These are phyloP conservation scores for Hypomontagnella submonticulosa DNA, from an alignment of 495 filamentous ascomycete species.

Conservation along the genomic window DNA sequence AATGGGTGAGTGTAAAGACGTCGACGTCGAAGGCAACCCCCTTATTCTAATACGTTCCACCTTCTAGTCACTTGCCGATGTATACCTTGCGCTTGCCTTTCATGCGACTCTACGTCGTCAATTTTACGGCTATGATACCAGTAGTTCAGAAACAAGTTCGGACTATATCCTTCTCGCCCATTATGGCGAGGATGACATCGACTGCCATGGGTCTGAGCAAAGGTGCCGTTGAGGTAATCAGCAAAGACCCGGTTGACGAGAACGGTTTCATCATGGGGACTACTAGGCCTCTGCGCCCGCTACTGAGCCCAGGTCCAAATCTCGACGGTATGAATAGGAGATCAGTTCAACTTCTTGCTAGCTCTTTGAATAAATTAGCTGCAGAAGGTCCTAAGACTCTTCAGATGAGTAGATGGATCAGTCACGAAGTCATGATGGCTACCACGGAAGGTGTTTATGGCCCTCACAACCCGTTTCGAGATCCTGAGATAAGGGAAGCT, in stretches of 20 bases:
- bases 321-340: slow-evolving; percentile 38
- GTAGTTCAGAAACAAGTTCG: slow-evolving; percentile 26
- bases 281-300: background rate
- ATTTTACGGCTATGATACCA: slow-evolving; percentile 25
- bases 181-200: background rate
- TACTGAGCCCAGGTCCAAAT: slow-evolving; percentile 24
- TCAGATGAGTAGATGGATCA: slow-evolving; percentile 17
- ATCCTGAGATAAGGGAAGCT: slow-evolving; percentile 9
- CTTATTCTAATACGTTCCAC: background rate
- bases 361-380: too few relatives aligned
- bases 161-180: slow-evolving; percentile 15
- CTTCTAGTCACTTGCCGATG: slow-evolving; percentile 21
- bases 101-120: slow-evolving; percentile 33
- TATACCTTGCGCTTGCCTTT: slow-evolving; percentile 38
- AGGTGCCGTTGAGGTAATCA: slow-evolving; percentile 16
- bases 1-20: too few relatives aligned
- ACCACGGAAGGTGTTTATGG: slow-evolving; percentile 30
- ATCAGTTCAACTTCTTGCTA: slow-evolving; percentile 30
- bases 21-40: background rate
- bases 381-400: slow-evolving; percentile 15
- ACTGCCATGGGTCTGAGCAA: slow-evolving; percentile 11
- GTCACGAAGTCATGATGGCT: slow-evolving; percentile 17
- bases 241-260: slow-evolving; percentile 3
- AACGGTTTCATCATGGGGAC: slow-evolving; percentile 18
- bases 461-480: slow-evolving; percentile 22